A percentile compares a stretch with the other conserved stretches of the same genome.
Evolutionary conservation across 768 basidiomycete species (phyloP).

Genomic region (Rhodotorula diobovata): DNA sequence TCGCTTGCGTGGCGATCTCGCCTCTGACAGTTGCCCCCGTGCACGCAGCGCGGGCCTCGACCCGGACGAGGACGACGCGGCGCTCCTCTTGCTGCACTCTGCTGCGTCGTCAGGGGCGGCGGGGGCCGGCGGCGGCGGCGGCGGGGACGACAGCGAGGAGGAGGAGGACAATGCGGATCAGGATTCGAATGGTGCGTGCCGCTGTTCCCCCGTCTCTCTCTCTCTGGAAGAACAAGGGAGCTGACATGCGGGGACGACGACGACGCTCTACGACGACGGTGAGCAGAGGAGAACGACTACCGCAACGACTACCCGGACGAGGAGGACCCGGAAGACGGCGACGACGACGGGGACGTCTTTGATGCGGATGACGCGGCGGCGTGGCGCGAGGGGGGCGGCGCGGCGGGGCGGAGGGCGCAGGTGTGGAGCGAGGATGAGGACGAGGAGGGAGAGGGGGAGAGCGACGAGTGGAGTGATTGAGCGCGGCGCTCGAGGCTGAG

Average conservation of each 20-base stretch:
- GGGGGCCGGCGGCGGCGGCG: no score
- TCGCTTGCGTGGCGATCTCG: background rate
- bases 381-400: no score
- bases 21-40: background rate
- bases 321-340: constrained; percentile 14
- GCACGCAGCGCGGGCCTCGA: constrained; percentile 10
- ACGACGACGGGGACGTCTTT: no score
- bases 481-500: no score
- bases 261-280: no score
- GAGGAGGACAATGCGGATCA: constrained; percentile 40
- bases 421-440: no score
- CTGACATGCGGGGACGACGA: no score
- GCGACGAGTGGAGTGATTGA: no score
- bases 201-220: background rate
- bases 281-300: constrained; percentile 42
- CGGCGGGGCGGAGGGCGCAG: no score
- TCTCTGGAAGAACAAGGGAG: background rate
- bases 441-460: no score
- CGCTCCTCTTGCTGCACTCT: constrained; percentile 16
- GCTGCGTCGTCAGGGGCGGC: no score
- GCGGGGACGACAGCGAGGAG: background rate
- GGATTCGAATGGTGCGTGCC: constrained; percentile 24
- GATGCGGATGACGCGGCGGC: no score
- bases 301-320: constrained; percentile 42
- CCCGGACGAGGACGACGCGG: constrained; percentile 2